Evolutionary conservation across 1,139 yeast genomes (phyloP).

Genomic region (Geotrichum siamense): DNA sequence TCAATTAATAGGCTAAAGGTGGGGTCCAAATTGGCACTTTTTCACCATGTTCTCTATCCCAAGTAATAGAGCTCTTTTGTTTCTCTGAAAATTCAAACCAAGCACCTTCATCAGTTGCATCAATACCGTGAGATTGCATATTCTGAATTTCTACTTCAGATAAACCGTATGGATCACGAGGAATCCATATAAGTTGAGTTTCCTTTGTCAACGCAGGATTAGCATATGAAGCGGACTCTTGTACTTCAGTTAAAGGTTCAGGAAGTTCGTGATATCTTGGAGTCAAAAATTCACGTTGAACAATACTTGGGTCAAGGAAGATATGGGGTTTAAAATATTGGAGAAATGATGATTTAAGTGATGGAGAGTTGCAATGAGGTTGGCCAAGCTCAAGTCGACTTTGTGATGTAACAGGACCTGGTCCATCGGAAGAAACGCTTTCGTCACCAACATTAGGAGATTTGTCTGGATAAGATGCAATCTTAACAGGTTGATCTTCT

Average conservation of each 20-base stretch:
- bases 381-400: constrained; percentile 10
- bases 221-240: constrained; percentile 53
- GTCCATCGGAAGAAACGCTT: constrained; percentile 11
- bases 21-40: constrained; percentile 27
- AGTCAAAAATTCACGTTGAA: constrained; percentile 33
- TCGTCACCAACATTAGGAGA: constrained; percentile 5
- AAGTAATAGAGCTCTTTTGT: constrained; percentile 26
- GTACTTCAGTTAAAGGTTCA: constrained; percentile 30
- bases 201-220: constrained; percentile 62
- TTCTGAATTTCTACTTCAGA: constrained; percentile 52
- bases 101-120: constrained; percentile 62
- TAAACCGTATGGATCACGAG: constrained; percentile 77
- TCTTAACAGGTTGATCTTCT: background rate
- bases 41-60: constrained; percentile 17
- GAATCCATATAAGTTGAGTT: constrained; percentile 80
- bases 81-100: constrained; percentile 43
- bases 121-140: constrained; percentile 36
- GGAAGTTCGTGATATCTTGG: constrained; percentile 39
- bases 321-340: constrained; percentile 52
- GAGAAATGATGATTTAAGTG: constrained; percentile 9
- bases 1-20: constrained; percentile 1
- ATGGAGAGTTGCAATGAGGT: background rate
- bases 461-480: background rate
- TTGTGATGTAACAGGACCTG: constrained; percentile 10
- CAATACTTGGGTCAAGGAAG: constrained; percentile 36